Percentiles rank a stretch among this genome's conserved stretches.
These are phyloP conservation scores for Taphrina wiesneri DNA, from an alignment of 1,139 yeast genomes.

Conservation along the genomic window DNA sequence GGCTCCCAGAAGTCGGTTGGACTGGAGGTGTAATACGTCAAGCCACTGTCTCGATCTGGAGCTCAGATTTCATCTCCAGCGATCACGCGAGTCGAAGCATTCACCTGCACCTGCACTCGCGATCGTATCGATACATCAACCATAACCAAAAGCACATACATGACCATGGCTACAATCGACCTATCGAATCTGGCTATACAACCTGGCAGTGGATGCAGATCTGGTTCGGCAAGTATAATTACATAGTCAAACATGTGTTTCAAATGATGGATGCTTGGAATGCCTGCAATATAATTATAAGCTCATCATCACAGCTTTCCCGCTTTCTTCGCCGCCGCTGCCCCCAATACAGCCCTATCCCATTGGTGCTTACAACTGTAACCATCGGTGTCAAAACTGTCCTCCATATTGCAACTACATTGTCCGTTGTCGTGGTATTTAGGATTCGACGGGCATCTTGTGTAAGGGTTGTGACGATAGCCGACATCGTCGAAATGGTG, in stretches of 20 bases:
- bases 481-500: constrained; percentile 85
- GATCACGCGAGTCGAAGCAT: too few species aligned
- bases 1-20: too few species aligned
- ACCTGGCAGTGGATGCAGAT: too few species aligned
- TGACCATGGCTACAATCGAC: too few species aligned
- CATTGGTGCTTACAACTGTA: constrained; percentile 41
- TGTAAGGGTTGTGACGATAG: constrained; percentile 75
- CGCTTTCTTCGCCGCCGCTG: neutral
- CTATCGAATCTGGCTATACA: too few species aligned
- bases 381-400: constrained; percentile 42
- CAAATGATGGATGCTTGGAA: too few species aligned
- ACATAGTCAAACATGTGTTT: too few species aligned
- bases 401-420: constrained; percentile 64
- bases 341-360: constrained; percentile 38
- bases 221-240: too few species aligned
- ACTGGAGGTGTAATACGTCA: neutral
- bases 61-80: neutral
- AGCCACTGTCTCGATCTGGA: neutral
- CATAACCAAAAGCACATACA: too few species aligned
- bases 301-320: neutral
- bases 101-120: too few species aligned
- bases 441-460: constrained; percentile 71
- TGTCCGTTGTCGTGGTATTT: constrained; percentile 54
- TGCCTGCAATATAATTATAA: too few species aligned
- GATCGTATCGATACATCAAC: too few species aligned